Conservation (phyloP, 2,329 filamentous ascomycete genomes). For the Aspergillus neotritici region DNA sequence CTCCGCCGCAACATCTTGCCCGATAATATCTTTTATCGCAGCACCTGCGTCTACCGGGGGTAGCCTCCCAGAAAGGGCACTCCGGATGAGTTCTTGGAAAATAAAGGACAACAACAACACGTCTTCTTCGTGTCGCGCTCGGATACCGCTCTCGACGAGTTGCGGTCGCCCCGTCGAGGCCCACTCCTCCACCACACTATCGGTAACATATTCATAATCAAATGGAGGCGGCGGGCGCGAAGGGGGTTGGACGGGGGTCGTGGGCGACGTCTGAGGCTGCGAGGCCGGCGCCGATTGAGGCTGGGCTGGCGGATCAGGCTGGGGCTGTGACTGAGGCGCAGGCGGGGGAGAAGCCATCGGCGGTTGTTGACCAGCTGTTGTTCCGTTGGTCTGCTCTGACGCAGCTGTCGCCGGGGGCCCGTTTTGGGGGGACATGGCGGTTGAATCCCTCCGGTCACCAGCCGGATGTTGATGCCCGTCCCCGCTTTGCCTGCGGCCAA, state of each 20-base stretch:
- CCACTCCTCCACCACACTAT: conserved; percentile 65
- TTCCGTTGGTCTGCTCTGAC: conserved; percentile 19
- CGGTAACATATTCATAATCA: conserved; percentile 70
- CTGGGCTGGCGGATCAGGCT: conserved; percentile 14
- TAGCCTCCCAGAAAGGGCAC: conserved; percentile 65
- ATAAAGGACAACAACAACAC: conserved; percentile 62
- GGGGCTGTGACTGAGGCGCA: conserved; percentile 12
- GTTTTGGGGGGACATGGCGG: conserved; percentile 29
- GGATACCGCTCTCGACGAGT: conserved; percentile 59
- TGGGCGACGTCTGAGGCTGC: conserved; percentile 10
- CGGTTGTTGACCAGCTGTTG: conserved; percentile 9
- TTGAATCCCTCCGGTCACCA: conserved; percentile 22
- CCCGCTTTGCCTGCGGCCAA: conserved; percentile 30
- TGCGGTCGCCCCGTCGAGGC: conserved; percentile 58
- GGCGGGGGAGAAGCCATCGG: conserved; percentile 18
- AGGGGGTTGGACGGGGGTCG: conserved; percentile 13
- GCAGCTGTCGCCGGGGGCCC: conserved; percentile 24
- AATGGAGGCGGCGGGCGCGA: conserved; percentile 44
- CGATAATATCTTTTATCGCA: conserved; percentile 68
- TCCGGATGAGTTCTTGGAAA: conserved; percentile 78
- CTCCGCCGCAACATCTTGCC: conserved; percentile 46
- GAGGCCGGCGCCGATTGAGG: neutral
- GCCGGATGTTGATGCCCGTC: conserved; percentile 31
- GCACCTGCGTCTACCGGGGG: conserved; percentile 63
- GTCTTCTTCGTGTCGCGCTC: conserved; percentile 63